Percentiles rank a stretch among this genome's conserved stretches.
Evolutionary conservation across 495 filamentous ascomycete genomes (phyloP).

Genomic region (Penicilliopsis zonata): DNA sequence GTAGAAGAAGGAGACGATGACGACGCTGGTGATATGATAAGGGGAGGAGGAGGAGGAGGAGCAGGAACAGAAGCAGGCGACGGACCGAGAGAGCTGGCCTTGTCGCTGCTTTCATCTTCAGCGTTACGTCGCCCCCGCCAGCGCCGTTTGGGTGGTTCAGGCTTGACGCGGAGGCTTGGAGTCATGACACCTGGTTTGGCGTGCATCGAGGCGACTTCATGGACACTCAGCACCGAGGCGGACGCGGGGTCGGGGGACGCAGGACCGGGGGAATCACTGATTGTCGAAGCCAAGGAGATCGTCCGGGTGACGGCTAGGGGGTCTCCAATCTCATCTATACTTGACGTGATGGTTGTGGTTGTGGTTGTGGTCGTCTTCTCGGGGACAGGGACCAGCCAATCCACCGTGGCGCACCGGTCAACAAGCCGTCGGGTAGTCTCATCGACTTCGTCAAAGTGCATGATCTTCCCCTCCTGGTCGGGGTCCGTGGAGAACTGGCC

Average conservation of each 20-base stretch:
- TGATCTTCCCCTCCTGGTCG: constrained; percentile 33
- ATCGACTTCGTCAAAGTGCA: constrained; percentile 84
- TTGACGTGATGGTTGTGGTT: too few relatives aligned
- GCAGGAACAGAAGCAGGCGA: too few relatives aligned
- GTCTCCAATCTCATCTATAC: constrained; percentile 7
- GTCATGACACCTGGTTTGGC: constrained; percentile 82
- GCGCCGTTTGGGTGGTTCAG: constrained; percentile 32
- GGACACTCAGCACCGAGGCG: constrained; percentile 48
- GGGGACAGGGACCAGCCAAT: too few relatives aligned
- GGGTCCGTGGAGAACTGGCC: constrained; percentile 25
- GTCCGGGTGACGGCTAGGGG: constrained; percentile 17
- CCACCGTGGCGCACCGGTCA: constrained; percentile 66
- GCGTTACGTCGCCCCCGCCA: constrained; percentile 24
- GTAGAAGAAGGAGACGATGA: constrained; percentile 11
- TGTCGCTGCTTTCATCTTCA: constrained; percentile 11
- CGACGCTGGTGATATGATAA: too few relatives aligned
- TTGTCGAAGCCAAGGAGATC: constrained; percentile 33
- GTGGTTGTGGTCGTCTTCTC: too few relatives aligned
- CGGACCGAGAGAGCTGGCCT: too few relatives aligned
- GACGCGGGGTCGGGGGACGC: constrained; percentile 35
- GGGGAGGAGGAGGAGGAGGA: too few relatives aligned
- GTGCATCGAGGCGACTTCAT: constrained; percentile 65
- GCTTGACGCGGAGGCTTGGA: constrained; percentile 50
- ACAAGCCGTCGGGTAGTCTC: constrained; percentile 81
- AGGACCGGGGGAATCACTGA: constrained; percentile 17